Conservation (phyloP, 2,329 filamentous ascomycete genomes). For the Fusarium sp. region DNA sequence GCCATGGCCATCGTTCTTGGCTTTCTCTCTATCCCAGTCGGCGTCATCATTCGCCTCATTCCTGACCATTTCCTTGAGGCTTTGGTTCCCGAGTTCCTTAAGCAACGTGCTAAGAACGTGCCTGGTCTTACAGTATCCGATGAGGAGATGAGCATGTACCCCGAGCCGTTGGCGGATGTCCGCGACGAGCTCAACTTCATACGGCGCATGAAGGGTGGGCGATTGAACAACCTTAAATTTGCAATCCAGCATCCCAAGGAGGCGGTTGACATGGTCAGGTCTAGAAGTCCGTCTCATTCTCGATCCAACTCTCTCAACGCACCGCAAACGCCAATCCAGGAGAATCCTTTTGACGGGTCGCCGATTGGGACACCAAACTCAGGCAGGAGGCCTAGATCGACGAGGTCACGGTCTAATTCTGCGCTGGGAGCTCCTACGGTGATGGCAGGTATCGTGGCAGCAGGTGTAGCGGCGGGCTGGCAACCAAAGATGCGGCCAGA, state of each 20-base stretch:
- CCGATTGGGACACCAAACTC: constrained; percentile 65
- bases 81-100: constrained; percentile 62
- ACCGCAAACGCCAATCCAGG: constrained; percentile 69
- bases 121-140: constrained; percentile 70
- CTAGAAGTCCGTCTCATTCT: constrained; percentile 69
- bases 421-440: constrained; percentile 78
- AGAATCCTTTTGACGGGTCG: constrained; percentile 58
- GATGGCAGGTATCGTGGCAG: constrained; percentile 85
- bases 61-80: constrained; percentile 73
- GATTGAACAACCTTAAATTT: constrained; percentile 82
- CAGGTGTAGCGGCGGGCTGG: constrained; percentile 79
- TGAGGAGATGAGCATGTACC: constrained; percentile 74
- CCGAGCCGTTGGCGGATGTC: constrained; percentile 76
- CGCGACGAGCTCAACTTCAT: constrained; percentile 83
- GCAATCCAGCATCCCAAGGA: constrained; percentile 79
- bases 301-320: constrained; percentile 68
- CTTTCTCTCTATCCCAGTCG: constrained; percentile 84
- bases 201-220: constrained; percentile 81
- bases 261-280: constrained; percentile 65
- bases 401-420: constrained; percentile 71
- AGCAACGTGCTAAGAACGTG: constrained; percentile 55
- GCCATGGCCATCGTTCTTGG: constrained; percentile 85
- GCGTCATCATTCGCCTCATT: constrained; percentile 80
- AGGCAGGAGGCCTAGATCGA: constrained; percentile 72
- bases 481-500: constrained; percentile 63